Evolutionary conservation across 2,329 filamentous ascomycete species (phyloP).

Genomic region (Nemania diffusa): DNA sequence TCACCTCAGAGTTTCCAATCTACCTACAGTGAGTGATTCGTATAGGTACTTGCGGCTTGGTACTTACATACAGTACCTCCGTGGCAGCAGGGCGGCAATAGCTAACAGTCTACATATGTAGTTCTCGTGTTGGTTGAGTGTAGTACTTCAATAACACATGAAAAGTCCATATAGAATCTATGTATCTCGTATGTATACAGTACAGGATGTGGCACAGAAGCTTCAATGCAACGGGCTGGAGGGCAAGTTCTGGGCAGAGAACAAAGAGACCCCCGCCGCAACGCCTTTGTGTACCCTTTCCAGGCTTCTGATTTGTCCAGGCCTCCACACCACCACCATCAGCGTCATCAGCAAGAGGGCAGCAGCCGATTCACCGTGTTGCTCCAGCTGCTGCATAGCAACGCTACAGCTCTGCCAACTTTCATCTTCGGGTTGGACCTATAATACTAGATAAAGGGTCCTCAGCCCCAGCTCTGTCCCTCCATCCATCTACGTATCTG

Average conservation of each 20-base stretch:
- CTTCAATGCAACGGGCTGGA: conserved; percentile 12
- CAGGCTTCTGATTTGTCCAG: conserved; percentile 34
- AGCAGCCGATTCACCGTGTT: conserved; percentile 29
- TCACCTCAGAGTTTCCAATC: conserved; percentile 6
- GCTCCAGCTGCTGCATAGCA: conserved; percentile 38
- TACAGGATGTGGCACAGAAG: conserved; percentile 22
- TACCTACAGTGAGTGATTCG: neutral
- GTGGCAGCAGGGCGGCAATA: conserved; percentile 4
- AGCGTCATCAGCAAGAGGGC: conserved; percentile 26
- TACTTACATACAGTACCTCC: neutral
- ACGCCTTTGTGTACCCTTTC: conserved; percentile 29
- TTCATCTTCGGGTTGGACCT: conserved; percentile 22
- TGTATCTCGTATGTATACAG: conserved; percentile 19
- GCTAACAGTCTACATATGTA: neutral
- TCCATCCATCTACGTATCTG: no score
- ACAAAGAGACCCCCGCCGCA: conserved; percentile 30
- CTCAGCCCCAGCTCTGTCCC: conserved; percentile 37
- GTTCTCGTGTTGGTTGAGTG: neutral
- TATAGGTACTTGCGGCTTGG: conserved; percentile 1
- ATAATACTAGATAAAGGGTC: conserved; percentile 35
- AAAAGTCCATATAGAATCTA: neutral
- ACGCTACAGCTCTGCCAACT: conserved; percentile 34
- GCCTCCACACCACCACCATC: conserved; percentile 37
- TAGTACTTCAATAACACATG: neutral
- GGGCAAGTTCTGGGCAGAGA: conserved; percentile 7